Evolutionary conservation across 371 early-diverging fungal species (phyloP), one percentile per base, ranked within the genome.

Genomic region (Mortierella sp.): DNA sequence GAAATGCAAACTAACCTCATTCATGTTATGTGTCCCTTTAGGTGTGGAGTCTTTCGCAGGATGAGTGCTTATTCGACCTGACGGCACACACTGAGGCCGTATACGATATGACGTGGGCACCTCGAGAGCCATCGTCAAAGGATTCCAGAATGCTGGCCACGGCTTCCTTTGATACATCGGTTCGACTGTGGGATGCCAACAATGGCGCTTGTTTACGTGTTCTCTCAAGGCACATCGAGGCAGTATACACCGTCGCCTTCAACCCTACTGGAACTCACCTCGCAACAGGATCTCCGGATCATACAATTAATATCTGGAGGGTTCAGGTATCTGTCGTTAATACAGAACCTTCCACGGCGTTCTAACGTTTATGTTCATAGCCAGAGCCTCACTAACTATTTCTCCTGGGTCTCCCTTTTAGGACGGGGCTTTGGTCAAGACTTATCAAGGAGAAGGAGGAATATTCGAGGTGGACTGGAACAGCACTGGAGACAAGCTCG

Each of bases 281-380:
- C 57, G 98, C 98, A 0, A 93, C 93, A 40, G 98, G 98, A 31
- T 95, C 96, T 40, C 95, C 96, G 72, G 99, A 99, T 87, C 91
- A 94, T 34, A 88, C 90, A 6, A 88, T 98, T 21, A 91, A 94
- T 86, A 90, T 98, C 5, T 98, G 97, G 97, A 90, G 90, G 73
- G 89, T 94, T 34, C 93, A 94, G 90, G 96, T 93, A 90, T 19
- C 26, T 24, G n/a, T 28, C 16, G 11, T 51, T 8, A 16, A 14
- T 31, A 16, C 16, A 43, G 46, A 19, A 46, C 31, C 72, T 76
- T 50, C 16, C 16, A 50, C 13, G 16, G 14, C 2, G 16, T 16
- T 50, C 50, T 11, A 50, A 50, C 13, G 2, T 50, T 3, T 14
- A 14, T 50, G 11, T 50, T 48, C 48, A 48, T 48, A 13, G 48